Conservation (phyloP, 768 basidiomycete species). For the Tremella yokohamensis region DNA sequence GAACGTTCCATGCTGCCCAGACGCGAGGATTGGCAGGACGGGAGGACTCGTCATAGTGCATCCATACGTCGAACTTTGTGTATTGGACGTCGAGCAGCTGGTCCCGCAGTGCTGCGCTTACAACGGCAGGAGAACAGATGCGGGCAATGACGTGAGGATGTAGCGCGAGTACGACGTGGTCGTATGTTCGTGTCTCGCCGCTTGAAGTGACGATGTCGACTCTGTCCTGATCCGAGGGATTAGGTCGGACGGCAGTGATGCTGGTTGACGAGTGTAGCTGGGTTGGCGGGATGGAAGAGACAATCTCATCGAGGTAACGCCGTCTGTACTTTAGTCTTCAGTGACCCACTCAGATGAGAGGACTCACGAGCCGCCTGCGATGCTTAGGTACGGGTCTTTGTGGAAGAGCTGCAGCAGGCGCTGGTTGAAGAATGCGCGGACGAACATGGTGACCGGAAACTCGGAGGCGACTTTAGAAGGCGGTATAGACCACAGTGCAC, state of each 20-base stretch:
- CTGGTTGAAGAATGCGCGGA: not conserved
- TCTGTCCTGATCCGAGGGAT: not conserved
- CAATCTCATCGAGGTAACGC: constrained; percentile 3
- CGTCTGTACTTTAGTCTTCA: not conserved
- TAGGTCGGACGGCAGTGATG: not conserved
- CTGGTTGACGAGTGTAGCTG: not conserved
- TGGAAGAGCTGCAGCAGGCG: constrained; percentile 2
- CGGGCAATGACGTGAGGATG: not conserved
- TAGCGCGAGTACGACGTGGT: constrained; percentile 12
- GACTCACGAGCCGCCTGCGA: constrained; percentile 14
- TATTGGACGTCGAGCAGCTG: not conserved
- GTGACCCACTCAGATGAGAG: not conserved
- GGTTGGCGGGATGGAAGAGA: not conserved
- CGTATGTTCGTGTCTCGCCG: not conserved
- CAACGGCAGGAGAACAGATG: not conserved
- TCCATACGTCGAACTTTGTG: constrained; percentile 1
- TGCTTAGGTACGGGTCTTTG: not conserved
- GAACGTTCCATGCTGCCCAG: not conserved
- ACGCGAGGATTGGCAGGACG: not conserved
- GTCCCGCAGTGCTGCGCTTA: not conserved
- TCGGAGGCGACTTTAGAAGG: not conserved
- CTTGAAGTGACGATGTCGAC: not conserved
- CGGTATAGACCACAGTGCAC: constrained; percentile 4
- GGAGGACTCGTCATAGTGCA: not conserved
- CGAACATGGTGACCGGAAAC: not conserved